Percentiles rank a stretch among this genome's conserved stretches.
phyloP scores from a whole-genome alignment of 2,329 filamentous ascomycete genomes.

The Ophiostoma ips region DNA sequence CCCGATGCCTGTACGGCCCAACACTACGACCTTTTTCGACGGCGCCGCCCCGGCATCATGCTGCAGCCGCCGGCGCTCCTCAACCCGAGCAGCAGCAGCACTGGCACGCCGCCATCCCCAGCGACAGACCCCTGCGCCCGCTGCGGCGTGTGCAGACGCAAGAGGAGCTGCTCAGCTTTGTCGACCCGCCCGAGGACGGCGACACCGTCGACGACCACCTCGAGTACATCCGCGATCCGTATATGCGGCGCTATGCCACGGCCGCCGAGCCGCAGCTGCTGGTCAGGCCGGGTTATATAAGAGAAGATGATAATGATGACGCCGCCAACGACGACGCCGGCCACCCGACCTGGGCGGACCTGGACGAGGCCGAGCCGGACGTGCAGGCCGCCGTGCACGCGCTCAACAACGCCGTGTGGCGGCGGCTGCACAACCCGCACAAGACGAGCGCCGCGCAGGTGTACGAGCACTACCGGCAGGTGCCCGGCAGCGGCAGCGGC shows the following conservation, averaged over 20 bases:
- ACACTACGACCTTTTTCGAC: no score
- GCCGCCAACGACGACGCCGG: constrained; percentile 32
- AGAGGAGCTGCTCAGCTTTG: constrained; percentile 37
- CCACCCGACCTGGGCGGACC: constrained; percentile 30
- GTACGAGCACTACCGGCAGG: constrained; percentile 33
- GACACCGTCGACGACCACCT: constrained; percentile 39
- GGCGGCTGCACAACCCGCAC: constrained; percentile 29
- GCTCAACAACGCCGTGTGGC: constrained; percentile 27
- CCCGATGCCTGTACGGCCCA: neutral
- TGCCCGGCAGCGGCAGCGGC: no score
- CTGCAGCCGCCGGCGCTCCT: neutral
- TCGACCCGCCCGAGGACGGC: constrained; percentile 35
- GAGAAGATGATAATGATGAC: constrained; percentile 24
- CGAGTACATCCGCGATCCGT: constrained; percentile 37
- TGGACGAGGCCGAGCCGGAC: constrained; percentile 22
- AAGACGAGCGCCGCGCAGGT: constrained; percentile 28
- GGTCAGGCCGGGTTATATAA: constrained; percentile 17
- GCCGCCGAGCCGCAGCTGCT: constrained; percentile 33
- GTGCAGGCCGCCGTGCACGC: constrained; percentile 23
- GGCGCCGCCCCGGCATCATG: neutral
- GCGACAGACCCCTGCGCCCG: constrained; percentile 2
- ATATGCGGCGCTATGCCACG: constrained; percentile 37
- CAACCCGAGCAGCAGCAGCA: neutral
- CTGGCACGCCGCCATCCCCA: no score
- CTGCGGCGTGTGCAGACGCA: constrained; percentile 15